Conservation (phyloP, 1,284 basidiomycete genomes). For the Volvariella surrecta region DNA sequence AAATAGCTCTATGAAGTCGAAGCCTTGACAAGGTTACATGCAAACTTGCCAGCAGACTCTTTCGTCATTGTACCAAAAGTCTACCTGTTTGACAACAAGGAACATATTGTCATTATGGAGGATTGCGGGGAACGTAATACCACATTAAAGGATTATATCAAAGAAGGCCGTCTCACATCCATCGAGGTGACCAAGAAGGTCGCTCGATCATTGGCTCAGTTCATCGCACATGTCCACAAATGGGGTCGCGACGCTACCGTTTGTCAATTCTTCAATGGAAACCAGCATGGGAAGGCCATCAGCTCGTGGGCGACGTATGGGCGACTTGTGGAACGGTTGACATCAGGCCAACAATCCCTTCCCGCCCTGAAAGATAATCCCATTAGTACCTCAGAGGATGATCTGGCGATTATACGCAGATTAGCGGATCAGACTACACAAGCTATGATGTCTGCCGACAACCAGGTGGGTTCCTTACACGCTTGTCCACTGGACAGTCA, state of each 20-base stretch:
- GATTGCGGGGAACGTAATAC: conserved; percentile 36
- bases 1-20: conserved; percentile 40
- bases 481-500: background rate
- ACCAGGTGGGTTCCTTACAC: conserved; percentile 19
- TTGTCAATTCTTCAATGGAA: conserved; percentile 28
- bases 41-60: conserved; percentile 21
- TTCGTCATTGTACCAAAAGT: conserved; percentile 40
- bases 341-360: conserved; percentile 19
- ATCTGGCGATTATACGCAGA: conserved; percentile 27
- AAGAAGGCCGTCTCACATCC: conserved; percentile 24
- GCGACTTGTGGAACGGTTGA: conserved; percentile 35
- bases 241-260: conserved; percentile 27
- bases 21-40: conserved; percentile 33
- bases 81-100: conserved; percentile 37
- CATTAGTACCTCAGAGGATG: conserved; percentile 25
- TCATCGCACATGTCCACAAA: conserved; percentile 38
- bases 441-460: conserved; percentile 26
- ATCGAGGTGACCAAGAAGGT: conserved; percentile 29
- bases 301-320: conserved; percentile 39
- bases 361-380: conserved; percentile 30
- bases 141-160: conserved; percentile 42
- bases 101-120: conserved; percentile 49
- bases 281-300: conserved; percentile 32
- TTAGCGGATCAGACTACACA: conserved; percentile 25
- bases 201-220: conserved; percentile 41